A percentile compares a stretch with the other conserved stretches of the same genome.
Evolutionary conservation across 331 rosid species (phyloP).

Genomic region (Quercus lobata): DNA sequence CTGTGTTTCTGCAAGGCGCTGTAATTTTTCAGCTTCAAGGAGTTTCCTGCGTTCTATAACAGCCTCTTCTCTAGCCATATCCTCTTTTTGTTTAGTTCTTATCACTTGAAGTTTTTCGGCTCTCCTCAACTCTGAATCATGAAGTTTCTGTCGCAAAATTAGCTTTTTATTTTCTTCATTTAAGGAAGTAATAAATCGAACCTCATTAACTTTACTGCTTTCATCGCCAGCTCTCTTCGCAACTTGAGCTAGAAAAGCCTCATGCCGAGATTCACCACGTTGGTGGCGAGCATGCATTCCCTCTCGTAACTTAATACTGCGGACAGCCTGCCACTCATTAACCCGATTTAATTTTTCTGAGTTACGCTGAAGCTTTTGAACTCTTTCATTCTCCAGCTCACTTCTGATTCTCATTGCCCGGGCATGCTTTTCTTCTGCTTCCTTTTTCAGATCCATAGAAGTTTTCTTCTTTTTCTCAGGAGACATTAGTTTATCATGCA

Average conservation of each 20-base stretch:
- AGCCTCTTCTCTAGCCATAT: conserved; percentile 98
- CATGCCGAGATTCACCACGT: conserved; percentile 94
- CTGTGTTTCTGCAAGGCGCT: conserved; percentile 97
- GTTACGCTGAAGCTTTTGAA: conserved; percentile 89
- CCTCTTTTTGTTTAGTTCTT: conserved; percentile 94
- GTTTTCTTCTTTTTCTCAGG: conserved; percentile 98
- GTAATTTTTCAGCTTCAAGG: conserved; percentile 95
- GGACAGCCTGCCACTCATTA: conserved; percentile 88
- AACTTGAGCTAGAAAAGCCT: conserved; percentile 97
- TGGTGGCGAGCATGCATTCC: conserved; percentile 98
- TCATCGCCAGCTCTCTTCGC: conserved; percentile 99
- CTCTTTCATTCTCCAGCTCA: conserved; percentile 94
- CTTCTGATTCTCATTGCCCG: conserved; percentile 94
- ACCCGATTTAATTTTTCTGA: conserved; percentile 88
- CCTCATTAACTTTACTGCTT: conserved; percentile 99
- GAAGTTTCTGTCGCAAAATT: conserved; percentile 89
- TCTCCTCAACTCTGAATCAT: conserved; percentile 93
- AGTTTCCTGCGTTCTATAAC: conserved; percentile 89
- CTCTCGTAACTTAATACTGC: conserved; percentile 88
- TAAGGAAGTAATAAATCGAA: conserved; percentile 92
- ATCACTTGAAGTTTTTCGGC: conserved; percentile 97
- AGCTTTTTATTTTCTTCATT: conserved; percentile 92
- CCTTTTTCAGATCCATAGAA: conserved; percentile 73
- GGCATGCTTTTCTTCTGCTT: conserved; percentile 95
- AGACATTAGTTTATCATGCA: conserved; percentile 94